Evolutionary conservation across 2,329 filamentous ascomycete species (phyloP), one percentile per base, ranked within the genome.

Genomic region (Torrubiella hemipterigena): DNA sequence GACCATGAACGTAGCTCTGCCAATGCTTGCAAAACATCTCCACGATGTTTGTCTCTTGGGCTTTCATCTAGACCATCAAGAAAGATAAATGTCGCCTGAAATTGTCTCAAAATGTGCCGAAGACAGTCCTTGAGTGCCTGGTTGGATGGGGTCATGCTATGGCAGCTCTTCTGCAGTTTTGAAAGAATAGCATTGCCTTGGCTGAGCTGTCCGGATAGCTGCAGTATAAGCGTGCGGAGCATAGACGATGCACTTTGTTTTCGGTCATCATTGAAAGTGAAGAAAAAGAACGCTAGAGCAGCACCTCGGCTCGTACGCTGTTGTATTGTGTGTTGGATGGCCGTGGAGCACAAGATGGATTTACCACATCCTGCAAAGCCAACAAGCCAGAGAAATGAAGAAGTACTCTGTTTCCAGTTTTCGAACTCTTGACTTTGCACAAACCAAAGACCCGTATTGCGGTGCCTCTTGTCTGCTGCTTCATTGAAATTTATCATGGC

Each of bases 341-440:
- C 42, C 2, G 53, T 58, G 7, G 48, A 57, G 27, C 46, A 54
- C 8, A 61, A 38, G 0, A 61, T 48, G 0, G 54, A 56, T 36
- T 61, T 61, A 9, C 57, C 58, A 31, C 51, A 56, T 1, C 56
- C 58, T 13, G 57, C 49, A 34, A 52, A 51, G 10, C 57, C 56
- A 30, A 48, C 44, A 2, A 62, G 36, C 58, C 57, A 63, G 2
- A 60, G 34, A 13, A 61, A 52, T 4, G 56, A 55, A 9, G 20
- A n/a, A 8, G 8, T 22, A n/a, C n/a, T n/a, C 20, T 22, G 8
- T n/a, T 8, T 8, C 20, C 20, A 22, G 20, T 22, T 22, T 22
- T 8, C 20, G 20, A 8, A 22, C 20, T 22, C 20, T 8, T 39
- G 39, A 1, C 36, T 34, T 0, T 31, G 34, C 3, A 21, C 12